Evolutionary conservation across 2,329 filamentous ascomycete species (phyloP).

Genomic region (Cladosporium halotolerans): DNA sequence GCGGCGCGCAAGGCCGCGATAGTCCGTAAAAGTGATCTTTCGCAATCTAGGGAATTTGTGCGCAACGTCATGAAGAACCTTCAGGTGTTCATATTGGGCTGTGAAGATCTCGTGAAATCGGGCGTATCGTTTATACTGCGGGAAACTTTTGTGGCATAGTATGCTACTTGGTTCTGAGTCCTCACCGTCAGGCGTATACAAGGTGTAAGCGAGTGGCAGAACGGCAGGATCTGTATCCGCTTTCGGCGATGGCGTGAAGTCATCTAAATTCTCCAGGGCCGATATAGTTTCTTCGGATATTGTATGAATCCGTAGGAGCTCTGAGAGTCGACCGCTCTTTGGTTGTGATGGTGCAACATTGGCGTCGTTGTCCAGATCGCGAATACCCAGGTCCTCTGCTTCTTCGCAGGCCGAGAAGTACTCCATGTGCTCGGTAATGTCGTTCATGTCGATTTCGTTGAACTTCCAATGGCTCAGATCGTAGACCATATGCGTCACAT

Average conservation of each 20-base stretch:
- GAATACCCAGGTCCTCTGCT: background rate
- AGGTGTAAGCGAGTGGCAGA: too few species aligned
- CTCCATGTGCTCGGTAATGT: constrained; percentile 1
- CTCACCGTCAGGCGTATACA: too few species aligned
- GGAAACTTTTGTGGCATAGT: constrained; percentile 4
- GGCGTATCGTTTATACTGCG: background rate
- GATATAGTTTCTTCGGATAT: too few species aligned
- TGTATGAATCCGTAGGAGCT: too few species aligned
- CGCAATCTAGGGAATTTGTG: background rate
- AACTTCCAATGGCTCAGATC: constrained; percentile 8
- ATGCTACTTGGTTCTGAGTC: background rate
- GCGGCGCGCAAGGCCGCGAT: constrained; percentile 1
- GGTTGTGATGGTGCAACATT: too few species aligned
- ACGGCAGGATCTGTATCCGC: too few species aligned
- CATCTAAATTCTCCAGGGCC: too few species aligned
- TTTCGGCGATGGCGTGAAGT: too few species aligned
- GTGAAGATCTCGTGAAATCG: background rate
- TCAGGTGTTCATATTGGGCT: background rate
- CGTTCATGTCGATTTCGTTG: constrained; percentile 8
- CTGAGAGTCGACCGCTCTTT: too few species aligned
- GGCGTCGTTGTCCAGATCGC: background rate
- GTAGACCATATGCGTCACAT: constrained; percentile 5
- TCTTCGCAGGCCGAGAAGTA: constrained; percentile 3
- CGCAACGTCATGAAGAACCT: background rate
- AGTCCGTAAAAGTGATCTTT: constrained; percentile 4